Conservation (phyloP, 148 eudicot genomes). For the Vaccinium vitisidaea region DNA sequence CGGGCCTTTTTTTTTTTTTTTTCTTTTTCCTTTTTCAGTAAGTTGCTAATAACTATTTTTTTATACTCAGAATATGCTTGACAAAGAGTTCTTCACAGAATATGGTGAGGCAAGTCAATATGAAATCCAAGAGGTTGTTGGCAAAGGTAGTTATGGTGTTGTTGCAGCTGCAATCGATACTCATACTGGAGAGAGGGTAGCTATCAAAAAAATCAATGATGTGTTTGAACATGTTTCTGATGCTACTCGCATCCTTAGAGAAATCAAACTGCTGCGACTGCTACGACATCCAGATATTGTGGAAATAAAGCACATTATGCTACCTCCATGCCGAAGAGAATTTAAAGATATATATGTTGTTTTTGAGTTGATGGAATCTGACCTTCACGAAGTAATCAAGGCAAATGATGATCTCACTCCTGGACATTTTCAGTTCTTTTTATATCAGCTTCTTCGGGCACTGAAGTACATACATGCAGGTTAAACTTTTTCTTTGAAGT, state of each 20-base stretch:
- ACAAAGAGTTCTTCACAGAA: constrained; percentile 67
- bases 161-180: constrained; percentile 73
- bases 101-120: constrained; percentile 66
- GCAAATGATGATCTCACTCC: constrained; percentile 65
- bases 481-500: constrained; percentile 10
- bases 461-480: constrained; percentile 69
- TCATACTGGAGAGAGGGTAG: constrained; percentile 66
- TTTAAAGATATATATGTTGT: constrained; percentile 70
- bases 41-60: constrained; percentile 5
- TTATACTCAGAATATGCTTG: constrained; percentile 46
- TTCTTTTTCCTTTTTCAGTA: too few species aligned
- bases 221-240: constrained; percentile 63
- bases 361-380: constrained; percentile 71
- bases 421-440: constrained; percentile 58
- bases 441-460: constrained; percentile 70
- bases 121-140: constrained; percentile 65
- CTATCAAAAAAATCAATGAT: constrained; percentile 55
- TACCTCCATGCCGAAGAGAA: constrained; percentile 63
- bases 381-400: constrained; percentile 62
- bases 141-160: constrained; percentile 74
- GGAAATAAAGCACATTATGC: constrained; percentile 69
- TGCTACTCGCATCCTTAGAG: constrained; percentile 62
- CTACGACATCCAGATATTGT: constrained; percentile 68
- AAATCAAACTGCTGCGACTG: constrained; percentile 63
- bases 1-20: neutral